phyloP scores from a whole-genome alignment of 1,284 basidiomycete genomes.

The Chondrostereum purpureum region DNA sequence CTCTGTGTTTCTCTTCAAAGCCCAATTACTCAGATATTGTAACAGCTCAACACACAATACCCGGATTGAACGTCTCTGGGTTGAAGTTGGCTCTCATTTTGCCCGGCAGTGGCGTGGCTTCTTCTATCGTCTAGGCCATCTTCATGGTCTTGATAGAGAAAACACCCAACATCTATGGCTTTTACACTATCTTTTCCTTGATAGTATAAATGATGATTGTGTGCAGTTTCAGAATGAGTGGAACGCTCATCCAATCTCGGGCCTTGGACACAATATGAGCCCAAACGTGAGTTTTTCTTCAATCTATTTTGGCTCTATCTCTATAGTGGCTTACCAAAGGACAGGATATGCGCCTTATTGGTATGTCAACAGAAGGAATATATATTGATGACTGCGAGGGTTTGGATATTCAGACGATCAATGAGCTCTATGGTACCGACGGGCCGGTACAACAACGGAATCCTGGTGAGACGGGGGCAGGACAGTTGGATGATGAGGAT shows the following conservation, averaged over 20 bases:
- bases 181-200: slow-evolving; percentile 22
- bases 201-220: slow-evolving; percentile 17
- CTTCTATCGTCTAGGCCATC: slow-evolving; percentile 20
- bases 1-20: neutral
- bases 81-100: slow-evolving; percentile 20
- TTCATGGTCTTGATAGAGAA: slow-evolving; percentile 16
- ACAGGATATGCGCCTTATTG: too few relatives aligned
- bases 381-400: too few relatives aligned
- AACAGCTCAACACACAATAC: slow-evolving; percentile 21
- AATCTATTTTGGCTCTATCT: neutral
- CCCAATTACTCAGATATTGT: neutral
- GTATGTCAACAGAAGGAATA: too few relatives aligned
- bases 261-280: slow-evolving; percentile 1
- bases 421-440: too few relatives aligned
- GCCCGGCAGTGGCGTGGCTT: slow-evolving; percentile 20
- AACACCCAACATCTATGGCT: slow-evolving; percentile 23
- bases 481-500: too few relatives aligned
- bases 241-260: slow-evolving; percentile 24
- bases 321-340: neutral
- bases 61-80: slow-evolving; percentile 29
- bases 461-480: too few relatives aligned
- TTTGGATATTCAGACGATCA: too few relatives aligned
- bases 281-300: slow-evolving; percentile 3
- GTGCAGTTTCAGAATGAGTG: slow-evolving; percentile 18
- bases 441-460: too few relatives aligned